Base-by-base conservation (phyloP, 768 basidiomycete species). In the Sporobolomyces pararoseus region DNA sequence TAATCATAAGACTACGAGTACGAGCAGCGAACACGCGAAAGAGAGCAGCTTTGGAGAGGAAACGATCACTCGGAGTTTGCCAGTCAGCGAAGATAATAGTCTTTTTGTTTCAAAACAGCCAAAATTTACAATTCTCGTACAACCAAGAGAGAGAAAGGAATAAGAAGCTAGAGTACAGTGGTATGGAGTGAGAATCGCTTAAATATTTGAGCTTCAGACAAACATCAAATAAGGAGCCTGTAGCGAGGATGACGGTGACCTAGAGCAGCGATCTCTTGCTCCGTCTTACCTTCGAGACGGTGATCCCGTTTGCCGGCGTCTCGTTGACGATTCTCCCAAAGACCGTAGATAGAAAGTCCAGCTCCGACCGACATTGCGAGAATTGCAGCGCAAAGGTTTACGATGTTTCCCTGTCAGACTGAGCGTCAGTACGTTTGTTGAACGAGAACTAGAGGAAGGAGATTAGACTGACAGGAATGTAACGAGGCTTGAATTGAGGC, bases 211-310 rank as follows among this genome's bases (percentile, higher is more conserved):
- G 7, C 12, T 16, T 47, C 10, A n/a, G 23, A 16, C 46, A 23
- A 47, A 6, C 23, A 7, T 60, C 39, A 66, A n/a, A 53, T 29
- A 31, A 69, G 51, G 62, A 70, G 65, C 4, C 78, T 75, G 66
- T 81, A 78, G 12, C 34, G 29, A 13, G 77, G 77, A 57, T 78
- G 77, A n/a, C 64, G 49, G 46, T 70, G 52, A 3, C 77, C 77
- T 23, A 78, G 66, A 6, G 60, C 62, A 6, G 49, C 46, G 7
- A 70, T 57, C 37, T 76, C 72, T 42, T 70, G 63, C 47, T 75
- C 62, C n/a, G 70, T 47, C 42, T 63, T 63, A 44, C 72, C 77
- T 19, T 76, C 76, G 29, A 78, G 64, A 29, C 75, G 75, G 42
- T 72, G 47, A 42, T 78, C 77, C 7, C 77, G 72, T 25, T 60